phyloP scores from a whole-genome alignment of 129 eudicot species.

The Tagetes erecta region DNA sequence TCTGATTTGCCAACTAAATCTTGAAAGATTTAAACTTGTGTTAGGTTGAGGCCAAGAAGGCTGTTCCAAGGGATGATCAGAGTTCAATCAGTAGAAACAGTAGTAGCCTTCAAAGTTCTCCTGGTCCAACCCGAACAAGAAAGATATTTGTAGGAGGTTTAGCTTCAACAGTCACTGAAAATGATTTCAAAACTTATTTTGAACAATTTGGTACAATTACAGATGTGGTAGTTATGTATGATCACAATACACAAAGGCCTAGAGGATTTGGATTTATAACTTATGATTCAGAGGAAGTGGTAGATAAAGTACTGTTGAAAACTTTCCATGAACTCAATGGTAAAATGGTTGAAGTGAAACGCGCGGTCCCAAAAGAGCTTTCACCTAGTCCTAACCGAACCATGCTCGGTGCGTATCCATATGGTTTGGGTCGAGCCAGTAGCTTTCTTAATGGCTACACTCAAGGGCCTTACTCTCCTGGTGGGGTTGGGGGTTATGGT shows the following conservation, averaged over 20 bases:
- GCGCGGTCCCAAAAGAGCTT: conserved; percentile 68
- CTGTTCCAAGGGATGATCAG: conserved; percentile 67
- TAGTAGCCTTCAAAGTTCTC: conserved; percentile 64
- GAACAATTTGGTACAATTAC: conserved; percentile 73
- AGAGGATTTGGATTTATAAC: conserved; percentile 77
- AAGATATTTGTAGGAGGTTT: conserved; percentile 75
- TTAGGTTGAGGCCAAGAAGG: conserved; percentile 73
- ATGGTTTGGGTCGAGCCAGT: conserved; percentile 51
- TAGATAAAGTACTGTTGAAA: conserved; percentile 51
- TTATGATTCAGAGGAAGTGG: conserved; percentile 65
- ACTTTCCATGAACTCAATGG: conserved; percentile 65
- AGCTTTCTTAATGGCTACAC: conserved; percentile 50
- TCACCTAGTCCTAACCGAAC: conserved; percentile 56
- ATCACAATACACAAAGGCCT: conserved; percentile 72
- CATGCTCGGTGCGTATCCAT: conserved; percentile 48
- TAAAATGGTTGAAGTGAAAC: conserved; percentile 73
- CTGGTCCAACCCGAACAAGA: conserved; percentile 50
- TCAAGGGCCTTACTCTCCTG: conserved; percentile 52
- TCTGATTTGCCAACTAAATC: no score
- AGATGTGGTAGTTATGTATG: conserved; percentile 79
- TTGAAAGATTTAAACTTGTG: not conserved
- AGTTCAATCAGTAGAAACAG: conserved; percentile 61
- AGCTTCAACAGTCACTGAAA: conserved; percentile 67
- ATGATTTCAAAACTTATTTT: conserved; percentile 56
- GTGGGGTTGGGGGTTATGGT: conserved; percentile 52